Evolutionary conservation across 2,329 filamentous ascomycete genomes (phyloP).

Genomic region (Hymenoscyphus infarciens): DNA sequence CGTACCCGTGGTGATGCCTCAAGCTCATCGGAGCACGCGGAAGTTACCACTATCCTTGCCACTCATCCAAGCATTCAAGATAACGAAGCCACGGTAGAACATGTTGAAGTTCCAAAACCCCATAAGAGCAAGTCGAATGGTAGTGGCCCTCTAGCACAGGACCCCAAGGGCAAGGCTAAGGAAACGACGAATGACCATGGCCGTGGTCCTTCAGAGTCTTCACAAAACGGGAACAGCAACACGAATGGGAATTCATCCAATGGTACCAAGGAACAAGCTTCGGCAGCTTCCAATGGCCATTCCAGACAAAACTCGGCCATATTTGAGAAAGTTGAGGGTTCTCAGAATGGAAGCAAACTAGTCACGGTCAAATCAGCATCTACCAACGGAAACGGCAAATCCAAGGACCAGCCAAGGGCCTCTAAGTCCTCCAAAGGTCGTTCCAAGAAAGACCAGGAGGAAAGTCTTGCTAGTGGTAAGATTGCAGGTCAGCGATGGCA

Average conservation of each 20-base stretch:
- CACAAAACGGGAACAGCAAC: constrained; percentile 3
- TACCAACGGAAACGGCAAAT: constrained; percentile 21
- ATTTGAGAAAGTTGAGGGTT: constrained; percentile 27
- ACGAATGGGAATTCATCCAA: neutral
- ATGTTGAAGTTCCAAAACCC: neutral
- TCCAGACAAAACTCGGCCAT: constrained; percentile 14
- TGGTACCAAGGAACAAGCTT: neutral
- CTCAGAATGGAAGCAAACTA: constrained; percentile 27
- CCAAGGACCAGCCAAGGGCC: constrained; percentile 12
- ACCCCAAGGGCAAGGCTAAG: neutral
- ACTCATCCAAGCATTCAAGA: neutral
- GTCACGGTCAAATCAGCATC: constrained; percentile 27
- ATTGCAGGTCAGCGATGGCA: constrained; percentile 36
- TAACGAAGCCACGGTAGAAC: neutral
- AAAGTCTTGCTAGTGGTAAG: constrained; percentile 30
- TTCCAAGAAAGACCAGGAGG: constrained; percentile 26
- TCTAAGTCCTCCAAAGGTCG: constrained; percentile 15
- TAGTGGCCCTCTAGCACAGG: neutral
- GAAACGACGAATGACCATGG: neutral
- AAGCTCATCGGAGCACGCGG: neutral
- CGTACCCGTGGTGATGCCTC: neutral
- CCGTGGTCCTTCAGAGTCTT: neutral
- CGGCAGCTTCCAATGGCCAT: neutral
- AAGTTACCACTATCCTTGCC: neutral
- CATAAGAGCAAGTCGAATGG: neutral